Base-by-base conservation (phyloP, 805 yeast species). In the Yarrowia sp. region DNA sequence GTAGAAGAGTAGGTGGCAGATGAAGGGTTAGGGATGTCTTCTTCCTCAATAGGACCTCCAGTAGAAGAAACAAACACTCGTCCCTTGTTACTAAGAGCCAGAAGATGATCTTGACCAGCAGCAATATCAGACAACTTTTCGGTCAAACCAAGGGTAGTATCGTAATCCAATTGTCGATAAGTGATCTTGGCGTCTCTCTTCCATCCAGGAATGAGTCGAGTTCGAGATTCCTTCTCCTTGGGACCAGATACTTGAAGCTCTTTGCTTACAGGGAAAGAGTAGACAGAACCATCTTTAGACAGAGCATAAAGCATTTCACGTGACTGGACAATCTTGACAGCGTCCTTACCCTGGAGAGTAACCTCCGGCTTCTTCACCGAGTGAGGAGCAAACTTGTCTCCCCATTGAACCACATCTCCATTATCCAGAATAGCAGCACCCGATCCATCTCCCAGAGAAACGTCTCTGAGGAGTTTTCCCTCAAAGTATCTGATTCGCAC, bases 391-490 rank as follows among this genome's bases (percentile, higher is more conserved):
- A 71, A 72, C 0, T 80, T 82, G 33, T 74, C 71, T n/a, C 86
- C 85, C 89, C 92, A 90, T 72, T 88, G 89, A 65, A 84, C 85
- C 36, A 91, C 79, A 70, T 88, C 83, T 17, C 98, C 98, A 14
- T 81, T 82, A 0, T 80, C 79, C 67, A 86, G 83, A 15, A 90
- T 83, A 0, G 91, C 91, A 4, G 81, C 73, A 0, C 77, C 82
- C 36, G 78, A 73, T 8, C 75, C 74, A 5, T 79, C 80, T 28
- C 80, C 78, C 1, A 90, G 71, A 18, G 79, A 77, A 4, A 92
- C 84, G 71, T 85, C 87, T 53, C 81, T 79, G 35, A 90, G 74
- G 14, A 78, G 70, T 76, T 81, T 80, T 43, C 82, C 82, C 71
- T 91, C 90, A 70, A 93, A 91, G 68, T 80, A 81, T 1, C 80